phyloP scores from a whole-genome alignment of 495 filamentous ascomycete genomes.

The Penicillium longicatenatum region DNA sequence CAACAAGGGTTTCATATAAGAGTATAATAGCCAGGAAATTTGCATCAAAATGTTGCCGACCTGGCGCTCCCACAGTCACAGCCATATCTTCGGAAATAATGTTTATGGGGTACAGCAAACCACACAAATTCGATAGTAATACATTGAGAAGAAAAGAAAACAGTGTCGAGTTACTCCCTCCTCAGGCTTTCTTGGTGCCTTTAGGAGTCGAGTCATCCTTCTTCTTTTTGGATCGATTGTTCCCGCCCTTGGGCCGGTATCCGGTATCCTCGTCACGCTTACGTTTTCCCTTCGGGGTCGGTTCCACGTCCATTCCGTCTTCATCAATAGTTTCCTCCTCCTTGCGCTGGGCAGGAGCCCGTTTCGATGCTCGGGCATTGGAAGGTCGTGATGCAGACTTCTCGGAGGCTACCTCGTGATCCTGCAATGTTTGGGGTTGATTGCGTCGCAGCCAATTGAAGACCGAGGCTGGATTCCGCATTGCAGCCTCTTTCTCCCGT shows the following conservation, averaged over 20 bases:
- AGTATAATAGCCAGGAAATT: background rate
- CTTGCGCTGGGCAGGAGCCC: slow-evolving; percentile 44
- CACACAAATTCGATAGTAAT: slow-evolving; percentile 17
- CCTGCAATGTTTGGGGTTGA: slow-evolving; percentile 79
- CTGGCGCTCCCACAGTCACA: background rate
- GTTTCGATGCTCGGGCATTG: slow-evolving; percentile 41
- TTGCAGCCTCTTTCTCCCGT: slow-evolving; percentile 58
- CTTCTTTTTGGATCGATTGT: slow-evolving; percentile 64
- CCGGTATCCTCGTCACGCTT: slow-evolving; percentile 70
- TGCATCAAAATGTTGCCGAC: background rate
- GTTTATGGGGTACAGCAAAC: background rate
- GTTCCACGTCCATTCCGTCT: slow-evolving; percentile 47
- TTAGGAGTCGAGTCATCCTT: slow-evolving; percentile 49
- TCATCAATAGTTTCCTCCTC: slow-evolving; percentile 57
- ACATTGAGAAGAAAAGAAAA: slow-evolving; percentile 12
- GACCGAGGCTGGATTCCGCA: slow-evolving; percentile 80
- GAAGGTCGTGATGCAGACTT: slow-evolving; percentile 54
- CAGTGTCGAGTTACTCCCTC: background rate
- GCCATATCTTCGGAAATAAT: background rate
- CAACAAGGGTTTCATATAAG: background rate
- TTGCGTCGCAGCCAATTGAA: slow-evolving; percentile 89
- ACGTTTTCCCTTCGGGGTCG: slow-evolving; percentile 50
- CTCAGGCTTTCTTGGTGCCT: slow-evolving; percentile 38
- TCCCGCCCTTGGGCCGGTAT: slow-evolving; percentile 71
- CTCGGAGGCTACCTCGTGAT: slow-evolving; percentile 67